Evolutionary conservation across 2,329 filamentous ascomycete species (phyloP).

Genomic region (Xylariaceae sp.): DNA sequence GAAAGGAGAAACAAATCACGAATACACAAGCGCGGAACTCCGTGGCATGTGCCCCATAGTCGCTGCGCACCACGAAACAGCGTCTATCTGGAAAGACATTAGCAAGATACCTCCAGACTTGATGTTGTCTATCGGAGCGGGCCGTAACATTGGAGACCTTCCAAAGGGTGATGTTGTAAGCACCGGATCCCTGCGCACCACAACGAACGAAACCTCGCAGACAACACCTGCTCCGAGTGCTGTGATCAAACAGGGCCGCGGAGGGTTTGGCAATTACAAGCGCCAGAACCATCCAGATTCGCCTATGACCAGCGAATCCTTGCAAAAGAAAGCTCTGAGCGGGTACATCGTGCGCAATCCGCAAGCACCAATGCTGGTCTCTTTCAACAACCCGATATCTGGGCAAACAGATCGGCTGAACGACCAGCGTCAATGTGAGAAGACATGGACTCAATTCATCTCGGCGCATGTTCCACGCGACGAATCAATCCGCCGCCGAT

Average conservation of each 20-base stretch:
- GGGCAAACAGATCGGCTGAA: conserved; percentile 27
- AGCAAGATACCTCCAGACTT: conserved; percentile 26
- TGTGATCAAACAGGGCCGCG: conserved; percentile 29
- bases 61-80: conserved; percentile 28
- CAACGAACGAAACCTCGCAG: conserved; percentile 22
- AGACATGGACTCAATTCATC: conserved; percentile 27
- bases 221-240: conserved; percentile 18
- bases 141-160: conserved; percentile 29
- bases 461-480: conserved; percentile 16
- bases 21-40: conserved; percentile 26
- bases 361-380: conserved; percentile 29
- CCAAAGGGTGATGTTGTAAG: conserved; percentile 11
- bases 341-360: conserved; percentile 32
- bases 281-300: conserved; percentile 16
- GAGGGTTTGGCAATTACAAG: conserved; percentile 31
- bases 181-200: conserved; percentile 16
- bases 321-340: conserved; percentile 14
- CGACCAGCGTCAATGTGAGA: conserved; percentile 26
- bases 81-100: conserved; percentile 29
- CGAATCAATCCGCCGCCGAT: conserved; percentile 20
- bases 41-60: conserved; percentile 26
- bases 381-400: conserved; percentile 29
- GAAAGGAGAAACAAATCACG: conserved; percentile 25
- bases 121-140: conserved; percentile 30
- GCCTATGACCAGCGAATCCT: background rate